These are phyloP conservation scores for Ophiocytium majus DNA, from an alignment of 352 stramenopile genomes.

Conservation along the genomic window DNA sequence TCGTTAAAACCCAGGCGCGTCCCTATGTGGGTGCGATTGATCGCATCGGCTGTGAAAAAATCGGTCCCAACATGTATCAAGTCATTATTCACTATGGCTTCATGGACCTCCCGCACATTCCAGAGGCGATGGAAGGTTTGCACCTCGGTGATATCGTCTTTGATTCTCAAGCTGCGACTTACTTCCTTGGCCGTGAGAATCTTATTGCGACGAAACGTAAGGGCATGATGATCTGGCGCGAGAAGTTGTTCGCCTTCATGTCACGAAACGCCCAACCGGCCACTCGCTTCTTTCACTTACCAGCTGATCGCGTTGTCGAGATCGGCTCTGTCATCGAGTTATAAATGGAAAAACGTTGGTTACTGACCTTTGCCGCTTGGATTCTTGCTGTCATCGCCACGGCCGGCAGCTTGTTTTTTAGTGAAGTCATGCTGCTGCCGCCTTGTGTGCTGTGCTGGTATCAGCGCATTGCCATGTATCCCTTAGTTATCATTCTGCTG, in stretches of 20 bases:
- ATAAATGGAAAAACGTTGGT: background rate
- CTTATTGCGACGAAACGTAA: background rate
- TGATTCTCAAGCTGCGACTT: conserved; percentile 1
- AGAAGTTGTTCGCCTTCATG: conserved; percentile 3
- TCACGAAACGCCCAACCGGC: conserved; percentile 6
- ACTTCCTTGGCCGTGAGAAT: conserved; percentile 9
- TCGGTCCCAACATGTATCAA: background rate
- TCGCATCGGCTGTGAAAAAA: background rate
- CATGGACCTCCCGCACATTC: background rate
- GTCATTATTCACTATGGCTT: background rate
- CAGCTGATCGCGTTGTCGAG: background rate
- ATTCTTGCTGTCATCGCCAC: background rate
- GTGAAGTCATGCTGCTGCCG: background rate
- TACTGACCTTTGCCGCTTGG: background rate
- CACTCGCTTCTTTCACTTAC: background rate
- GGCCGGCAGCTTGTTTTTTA: background rate
- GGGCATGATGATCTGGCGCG: background rate
- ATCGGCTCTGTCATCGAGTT: background rate
- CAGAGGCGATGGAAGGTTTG: too few species aligned
- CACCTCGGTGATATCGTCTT: background rate
- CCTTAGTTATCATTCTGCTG: background rate
- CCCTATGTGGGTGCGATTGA: background rate
- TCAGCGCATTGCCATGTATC: background rate
- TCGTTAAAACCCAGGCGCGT: background rate
- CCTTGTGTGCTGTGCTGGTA: conserved; percentile 6